Evolutionary conservation across 192 early-diverging fungal species (phyloP), one percentile per base, ranked within the genome.

Genomic region (Coemansia javaensis): DNA sequence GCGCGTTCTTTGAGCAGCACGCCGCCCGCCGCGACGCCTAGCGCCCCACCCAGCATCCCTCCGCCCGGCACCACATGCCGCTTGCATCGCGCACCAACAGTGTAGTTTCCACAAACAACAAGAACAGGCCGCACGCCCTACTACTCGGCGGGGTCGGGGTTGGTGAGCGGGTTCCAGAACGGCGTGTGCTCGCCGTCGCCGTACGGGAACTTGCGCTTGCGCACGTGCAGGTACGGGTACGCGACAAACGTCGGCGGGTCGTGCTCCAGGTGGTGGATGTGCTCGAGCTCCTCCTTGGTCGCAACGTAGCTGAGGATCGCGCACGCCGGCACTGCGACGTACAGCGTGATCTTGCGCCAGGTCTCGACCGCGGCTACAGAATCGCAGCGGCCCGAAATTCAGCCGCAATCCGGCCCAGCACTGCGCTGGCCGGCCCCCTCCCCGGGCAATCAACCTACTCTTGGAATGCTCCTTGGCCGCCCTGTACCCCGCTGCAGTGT

Each of bases 1-100:
- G 68, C n/a, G 65, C 52, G 7, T 90, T 91, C 43, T 90, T 94
- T 74, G 76, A 82, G 39, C 49, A 57, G 44, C 52, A 58, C 11
- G 46, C 16, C 27, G 32, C 25, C 25, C 24, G 50, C 15, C 27
- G 24, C 22, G 52, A 44, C 16, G 17, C 34, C 33, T 35, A 35
- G 33, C n/a, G 14, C 1, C n/a, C n/a, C 5, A 2, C n/a, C 16
- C 8, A 5, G 22, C 22, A 22, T 7, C 18, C 11, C 13, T 22
- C 9, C 38, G 22, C 38, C 20, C 13, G 22, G 22, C 11, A 38
- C 5, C 15, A 38, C 15, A 16, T 40, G 18, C 8, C 38, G 3
- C 13, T 8, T 15, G 38, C 38, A 22, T 5, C 18, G 12, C 8
- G 13, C n/a, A 5, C n/a, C 3, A 30, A 10, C 28, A 30, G 24